A percentile compares a stretch with the other conserved stretches of the same genome.
Evolutionary conservation across 441 rosid genomes (phyloP).

Genomic region (Macaranga tanarius): DNA sequence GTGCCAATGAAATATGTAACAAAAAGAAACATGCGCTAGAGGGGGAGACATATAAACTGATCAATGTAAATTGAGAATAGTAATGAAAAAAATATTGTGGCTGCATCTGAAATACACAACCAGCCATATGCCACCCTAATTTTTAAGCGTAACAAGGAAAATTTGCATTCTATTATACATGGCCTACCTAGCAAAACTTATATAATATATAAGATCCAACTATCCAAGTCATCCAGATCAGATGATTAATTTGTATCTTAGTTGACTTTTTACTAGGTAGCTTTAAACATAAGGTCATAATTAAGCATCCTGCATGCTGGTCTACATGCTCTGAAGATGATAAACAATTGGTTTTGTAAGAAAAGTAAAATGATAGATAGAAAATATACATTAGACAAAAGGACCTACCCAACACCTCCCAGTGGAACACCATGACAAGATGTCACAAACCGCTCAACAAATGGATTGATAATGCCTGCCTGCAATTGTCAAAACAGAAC

Average conservation of each 20-base stretch:
- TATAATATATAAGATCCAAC: background rate
- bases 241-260: background rate
- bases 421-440: slow-evolving; percentile 81
- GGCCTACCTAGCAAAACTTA: background rate
- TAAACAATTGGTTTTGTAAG: background rate
- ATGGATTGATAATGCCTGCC: slow-evolving; percentile 60
- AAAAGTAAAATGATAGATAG: background rate
- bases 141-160: background rate
- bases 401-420: slow-evolving; percentile 83
- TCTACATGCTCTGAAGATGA: background rate
- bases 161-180: background rate
- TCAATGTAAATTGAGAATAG: background rate
- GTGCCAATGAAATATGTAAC: background rate
- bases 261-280: background rate
- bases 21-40: slow-evolving; percentile 1
- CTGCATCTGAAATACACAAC: slow-evolving; percentile 1
- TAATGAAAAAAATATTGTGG: background rate
- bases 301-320: background rate
- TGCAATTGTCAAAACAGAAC: slow-evolving; percentile 32
- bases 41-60: background rate
- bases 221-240: background rate
- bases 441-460: slow-evolving; percentile 47
- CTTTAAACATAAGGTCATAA: background rate
- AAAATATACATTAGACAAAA: background rate
- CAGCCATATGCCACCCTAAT: background rate